These are phyloP conservation scores for Nematocida sp. DNA, from an alignment of 371 early-diverging fungal genomes.

Conservation along the genomic window DNA sequence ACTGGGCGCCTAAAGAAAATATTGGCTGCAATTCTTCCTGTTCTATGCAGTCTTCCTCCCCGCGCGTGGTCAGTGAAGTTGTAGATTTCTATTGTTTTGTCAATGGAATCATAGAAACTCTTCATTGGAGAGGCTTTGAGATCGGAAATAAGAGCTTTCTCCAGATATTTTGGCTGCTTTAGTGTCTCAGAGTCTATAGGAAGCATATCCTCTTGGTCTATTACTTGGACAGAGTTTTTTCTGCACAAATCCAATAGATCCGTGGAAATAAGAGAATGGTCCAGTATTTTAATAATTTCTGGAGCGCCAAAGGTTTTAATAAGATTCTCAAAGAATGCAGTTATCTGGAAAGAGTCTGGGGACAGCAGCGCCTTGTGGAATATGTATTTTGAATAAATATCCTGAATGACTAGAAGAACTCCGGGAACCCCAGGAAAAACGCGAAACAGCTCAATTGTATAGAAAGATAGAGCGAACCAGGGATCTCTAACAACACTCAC, in stretches of 20 bases:
- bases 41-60: neutral
- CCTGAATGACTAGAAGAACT: slow-evolving; percentile 14
- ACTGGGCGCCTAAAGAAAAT: slow-evolving; percentile 26
- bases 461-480: slow-evolving; percentile 44
- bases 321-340: neutral
- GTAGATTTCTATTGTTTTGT: neutral
- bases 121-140: neutral
- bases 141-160: neutral
- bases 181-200: slow-evolving; percentile 6
- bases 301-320: slow-evolving; percentile 12
- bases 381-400: slow-evolving; percentile 23
- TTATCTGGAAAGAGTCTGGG: neutral
- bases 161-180: neutral
- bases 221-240: slow-evolving; percentile 1
- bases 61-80: neutral
- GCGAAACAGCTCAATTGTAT: neutral
- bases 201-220: neutral
- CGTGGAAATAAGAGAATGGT: neutral
- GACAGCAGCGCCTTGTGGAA: neutral
- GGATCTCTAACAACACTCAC: slow-evolving; percentile 40
- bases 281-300: slow-evolving; percentile 15
- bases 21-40: slow-evolving; percentile 3
- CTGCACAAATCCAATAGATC: neutral
- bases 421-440: neutral
- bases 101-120: neutral